Evolutionary conservation across 192 early-diverging fungal genomes (phyloP).

Genomic region (Coemansia sp.): DNA sequence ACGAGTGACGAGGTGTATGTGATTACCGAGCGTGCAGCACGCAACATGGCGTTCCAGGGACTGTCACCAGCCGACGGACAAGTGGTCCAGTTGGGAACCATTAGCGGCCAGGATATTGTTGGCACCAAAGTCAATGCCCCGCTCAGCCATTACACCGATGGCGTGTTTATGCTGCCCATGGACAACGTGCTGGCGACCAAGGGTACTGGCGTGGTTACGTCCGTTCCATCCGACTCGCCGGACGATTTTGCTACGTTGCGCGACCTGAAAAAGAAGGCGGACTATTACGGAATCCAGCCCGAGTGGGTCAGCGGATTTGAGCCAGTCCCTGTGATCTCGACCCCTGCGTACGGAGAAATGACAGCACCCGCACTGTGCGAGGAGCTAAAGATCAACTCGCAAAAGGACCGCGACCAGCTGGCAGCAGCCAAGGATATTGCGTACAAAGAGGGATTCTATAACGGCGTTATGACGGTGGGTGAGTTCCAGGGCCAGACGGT

Average conservation of each 20-base stretch:
- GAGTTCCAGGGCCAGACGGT: conserved; percentile 80
- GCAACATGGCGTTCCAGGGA: conserved; percentile 96
- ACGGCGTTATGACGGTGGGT: conserved; percentile 82
- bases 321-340: conserved; percentile 82
- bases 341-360: conserved; percentile 81
- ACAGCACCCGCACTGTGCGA: conserved; percentile 81
- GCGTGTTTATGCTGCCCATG: conserved; percentile 95
- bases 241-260: conserved; percentile 90
- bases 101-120: conserved; percentile 76
- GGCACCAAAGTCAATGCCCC: conserved; percentile 91
- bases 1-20: conserved; percentile 83
- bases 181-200: conserved; percentile 92
- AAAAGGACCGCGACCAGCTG: conserved; percentile 92
- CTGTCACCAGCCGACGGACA: conserved; percentile 70
- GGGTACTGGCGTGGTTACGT: conserved; percentile 98
- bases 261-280: conserved; percentile 92
- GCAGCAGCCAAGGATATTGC: conserved; percentile 90
- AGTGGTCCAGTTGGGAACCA: conserved; percentile 65
- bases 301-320: conserved; percentile 86
- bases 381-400: conserved; percentile 91
- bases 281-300: conserved; percentile 84
- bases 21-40: conserved; percentile 87
- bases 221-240: conserved; percentile 98
- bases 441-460: conserved; percentile 99
- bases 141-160: conserved; percentile 65